Evolutionary conservation across 441 rosid species (phyloP).

Genomic region (Adansonia madagascariensis): DNA sequence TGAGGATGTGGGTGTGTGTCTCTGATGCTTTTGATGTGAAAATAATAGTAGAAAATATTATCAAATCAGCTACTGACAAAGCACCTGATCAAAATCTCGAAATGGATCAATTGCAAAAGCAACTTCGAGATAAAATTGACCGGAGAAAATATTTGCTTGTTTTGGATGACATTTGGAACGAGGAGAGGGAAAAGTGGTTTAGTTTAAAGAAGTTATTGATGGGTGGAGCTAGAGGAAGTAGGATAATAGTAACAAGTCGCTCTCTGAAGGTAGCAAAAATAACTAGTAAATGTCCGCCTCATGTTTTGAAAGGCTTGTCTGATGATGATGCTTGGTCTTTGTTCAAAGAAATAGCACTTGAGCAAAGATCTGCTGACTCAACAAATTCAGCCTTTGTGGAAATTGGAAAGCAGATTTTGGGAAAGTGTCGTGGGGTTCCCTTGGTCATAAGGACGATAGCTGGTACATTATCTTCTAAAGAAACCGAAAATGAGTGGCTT

Average conservation of each 20-base stretch:
- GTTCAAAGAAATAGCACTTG: neutral
- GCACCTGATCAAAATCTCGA: neutral
- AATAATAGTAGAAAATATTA: neutral
- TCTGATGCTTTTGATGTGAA: neutral
- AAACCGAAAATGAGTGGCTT: too few relatives aligned
- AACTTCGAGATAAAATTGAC: neutral
- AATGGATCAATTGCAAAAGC: neutral
- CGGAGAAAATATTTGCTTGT: neutral
- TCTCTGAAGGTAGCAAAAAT: too few relatives aligned
- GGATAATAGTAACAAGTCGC: too few relatives aligned
- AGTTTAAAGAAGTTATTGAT: neutral
- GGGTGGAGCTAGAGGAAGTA: too few relatives aligned
- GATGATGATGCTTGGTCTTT: neutral
- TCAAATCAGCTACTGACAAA: neutral
- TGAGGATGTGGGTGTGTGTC: neutral
- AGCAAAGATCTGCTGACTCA: neutral
- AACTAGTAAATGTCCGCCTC: too few relatives aligned
- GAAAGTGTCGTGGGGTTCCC: neutral
- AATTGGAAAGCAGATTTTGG: neutral
- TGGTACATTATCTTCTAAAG: too few relatives aligned
- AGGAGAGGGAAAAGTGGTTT: neutral
- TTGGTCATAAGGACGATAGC: neutral
- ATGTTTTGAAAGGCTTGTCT: too few relatives aligned
- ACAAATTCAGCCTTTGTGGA: neutral
- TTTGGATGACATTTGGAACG: neutral